Conservation (phyloP, 495 filamentous ascomycete genomes). For the Trichoderma reesei region DNA sequence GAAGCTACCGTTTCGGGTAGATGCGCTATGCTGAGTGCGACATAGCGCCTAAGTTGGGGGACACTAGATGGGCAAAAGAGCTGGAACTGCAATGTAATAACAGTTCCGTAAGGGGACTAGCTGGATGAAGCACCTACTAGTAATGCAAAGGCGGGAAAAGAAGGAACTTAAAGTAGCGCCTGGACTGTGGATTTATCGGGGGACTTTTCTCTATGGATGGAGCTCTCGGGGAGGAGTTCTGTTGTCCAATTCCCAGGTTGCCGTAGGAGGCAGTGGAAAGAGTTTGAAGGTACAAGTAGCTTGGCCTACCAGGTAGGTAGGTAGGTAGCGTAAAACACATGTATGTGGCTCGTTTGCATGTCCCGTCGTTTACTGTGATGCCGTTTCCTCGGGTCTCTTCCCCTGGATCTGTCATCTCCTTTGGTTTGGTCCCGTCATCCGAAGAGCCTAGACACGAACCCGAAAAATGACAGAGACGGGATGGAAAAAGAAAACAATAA, state of each 20-base stretch:
- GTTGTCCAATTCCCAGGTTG: too few relatives aligned
- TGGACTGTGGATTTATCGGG: neutral
- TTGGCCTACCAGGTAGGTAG: too few relatives aligned
- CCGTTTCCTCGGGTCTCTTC: neutral
- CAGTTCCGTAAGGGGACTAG: neutral
- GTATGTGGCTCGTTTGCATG: neutral
- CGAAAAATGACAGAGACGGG: neutral
- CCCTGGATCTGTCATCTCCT: neutral
- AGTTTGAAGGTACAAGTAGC: neutral
- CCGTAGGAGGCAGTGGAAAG: neutral
- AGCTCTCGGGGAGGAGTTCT: too few relatives aligned
- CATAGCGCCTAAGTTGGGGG: neutral
- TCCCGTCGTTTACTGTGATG: neutral
- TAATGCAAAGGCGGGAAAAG: neutral
- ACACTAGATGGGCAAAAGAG: neutral
- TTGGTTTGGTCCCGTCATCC: neutral
- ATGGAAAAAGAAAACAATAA: neutral
- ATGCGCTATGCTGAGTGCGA: neutral
- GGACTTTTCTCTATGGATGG: neutral
- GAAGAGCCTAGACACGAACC: neutral
- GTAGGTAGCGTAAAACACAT: neutral
- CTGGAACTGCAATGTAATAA: neutral
- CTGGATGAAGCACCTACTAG: neutral
- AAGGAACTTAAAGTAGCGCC: slow-evolving; percentile 1
- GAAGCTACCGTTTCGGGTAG: slow-evolving; percentile 7